Evolutionary conservation across 2,329 filamentous ascomycete species (phyloP).

Genomic region (Monosporascus sp.): DNA sequence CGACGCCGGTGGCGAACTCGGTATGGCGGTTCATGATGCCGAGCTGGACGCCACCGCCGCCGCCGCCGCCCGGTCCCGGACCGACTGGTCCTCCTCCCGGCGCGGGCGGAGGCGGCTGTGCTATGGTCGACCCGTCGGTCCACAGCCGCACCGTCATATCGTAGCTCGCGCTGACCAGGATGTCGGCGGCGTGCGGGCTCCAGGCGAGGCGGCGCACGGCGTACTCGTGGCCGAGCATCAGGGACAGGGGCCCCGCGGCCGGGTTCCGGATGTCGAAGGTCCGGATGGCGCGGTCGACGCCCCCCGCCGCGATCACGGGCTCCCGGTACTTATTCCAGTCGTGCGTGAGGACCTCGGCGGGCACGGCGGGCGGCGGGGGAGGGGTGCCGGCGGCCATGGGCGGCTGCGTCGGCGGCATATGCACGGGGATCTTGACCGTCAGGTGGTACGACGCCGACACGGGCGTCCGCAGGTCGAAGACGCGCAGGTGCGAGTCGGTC

Average conservation of each 20-base stretch:
- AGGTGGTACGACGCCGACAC: slow-evolving; percentile 84
- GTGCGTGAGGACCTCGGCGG: slow-evolving; percentile 83
- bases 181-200: slow-evolving; percentile 89
- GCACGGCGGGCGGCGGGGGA: slow-evolving; percentile 41
- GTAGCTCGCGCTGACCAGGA: slow-evolving; percentile 85
- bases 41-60: slow-evolving; percentile 61
- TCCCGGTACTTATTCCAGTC: slow-evolving; percentile 99
- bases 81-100: slow-evolving; percentile 15
- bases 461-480: slow-evolving; percentile 89
- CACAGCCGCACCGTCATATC: slow-evolving; percentile 97
- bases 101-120: slow-evolving; percentile 1
- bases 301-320: slow-evolving; percentile 77
- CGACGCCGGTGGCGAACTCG: slow-evolving; percentile 92
- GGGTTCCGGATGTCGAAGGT: slow-evolving; percentile 87
- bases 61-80: slow-evolving; percentile 24
- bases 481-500: slow-evolving; percentile 79
- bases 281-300: slow-evolving; percentile 81
- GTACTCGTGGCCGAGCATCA: slow-evolving; percentile 84
- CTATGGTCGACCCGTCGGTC: slow-evolving; percentile 62
- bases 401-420: slow-evolving; percentile 40
- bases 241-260: slow-evolving; percentile 62
- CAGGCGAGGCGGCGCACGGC: slow-evolving; percentile 81
- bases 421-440: slow-evolving; percentile 75
- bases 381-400: slow-evolving; percentile 37
- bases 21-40: slow-evolving; percentile 90